Evolutionary conservation across 768 basidiomycete genomes (phyloP).

Genomic region (Punctularia strigosozonata): DNA sequence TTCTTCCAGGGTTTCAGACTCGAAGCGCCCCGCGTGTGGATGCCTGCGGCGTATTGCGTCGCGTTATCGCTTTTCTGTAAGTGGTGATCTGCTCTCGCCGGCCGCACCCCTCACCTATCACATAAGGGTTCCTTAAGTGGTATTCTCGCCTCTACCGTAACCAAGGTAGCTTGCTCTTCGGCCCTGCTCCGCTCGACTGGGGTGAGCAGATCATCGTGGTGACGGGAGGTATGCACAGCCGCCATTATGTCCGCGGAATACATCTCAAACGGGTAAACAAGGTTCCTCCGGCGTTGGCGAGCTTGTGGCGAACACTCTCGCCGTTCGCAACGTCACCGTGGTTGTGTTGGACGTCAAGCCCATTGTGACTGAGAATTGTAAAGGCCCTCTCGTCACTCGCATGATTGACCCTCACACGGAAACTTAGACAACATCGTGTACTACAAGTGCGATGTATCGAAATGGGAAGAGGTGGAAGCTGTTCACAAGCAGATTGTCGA

Average conservation of each 20-base stretch:
- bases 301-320: constrained; percentile 78
- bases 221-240: constrained; percentile 61
- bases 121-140: constrained; percentile 60
- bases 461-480: constrained; percentile 73
- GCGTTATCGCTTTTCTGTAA: constrained; percentile 55
- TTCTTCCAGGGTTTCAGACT: constrained; percentile 51
- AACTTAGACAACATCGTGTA: constrained; percentile 62
- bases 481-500: constrained; percentile 62
- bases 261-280: constrained; percentile 15
- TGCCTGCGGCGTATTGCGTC: constrained; percentile 43
- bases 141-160: constrained; percentile 65
- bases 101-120: background rate
- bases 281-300: constrained; percentile 87
- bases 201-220: constrained; percentile 80
- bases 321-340: constrained; percentile 69
- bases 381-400: constrained; percentile 11
- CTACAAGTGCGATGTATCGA: constrained; percentile 88
- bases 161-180: constrained; percentile 51
- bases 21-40: constrained; percentile 40
- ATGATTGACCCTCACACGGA: background rate
- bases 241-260: background rate
- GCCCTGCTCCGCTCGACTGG: constrained; percentile 64
- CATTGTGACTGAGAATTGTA: constrained; percentile 67
- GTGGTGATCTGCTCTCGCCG: constrained; percentile 16
- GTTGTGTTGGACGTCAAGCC: constrained; percentile 81